phyloP scores from a whole-genome alignment of 2,329 filamentous ascomycete genomes.

The Magnaporthiopsis incrustans region DNA sequence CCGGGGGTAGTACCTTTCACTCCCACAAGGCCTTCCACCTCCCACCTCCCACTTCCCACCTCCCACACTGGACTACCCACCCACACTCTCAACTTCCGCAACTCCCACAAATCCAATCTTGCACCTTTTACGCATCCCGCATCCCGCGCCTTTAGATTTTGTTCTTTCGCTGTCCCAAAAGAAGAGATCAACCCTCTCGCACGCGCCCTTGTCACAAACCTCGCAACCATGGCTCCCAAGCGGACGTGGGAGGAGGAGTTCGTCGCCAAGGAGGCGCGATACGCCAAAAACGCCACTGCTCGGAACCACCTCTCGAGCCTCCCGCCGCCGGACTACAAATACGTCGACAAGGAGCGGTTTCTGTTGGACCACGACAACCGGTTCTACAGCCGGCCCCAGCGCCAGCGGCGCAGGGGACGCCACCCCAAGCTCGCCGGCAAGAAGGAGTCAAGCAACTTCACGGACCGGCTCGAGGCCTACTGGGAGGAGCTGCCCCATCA shows the following conservation, averaged over 20 bases:
- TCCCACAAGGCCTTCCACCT: neutral
- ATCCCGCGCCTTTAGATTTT: neutral
- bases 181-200: neutral
- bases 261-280: neutral
- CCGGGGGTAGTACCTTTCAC: neutral
- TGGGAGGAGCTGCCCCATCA: slow-evolving; percentile 8
- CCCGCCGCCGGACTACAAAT: slow-evolving; percentile 1
- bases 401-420: neutral
- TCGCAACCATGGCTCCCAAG: neutral
- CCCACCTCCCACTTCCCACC: neutral
- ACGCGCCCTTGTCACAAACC: neutral
- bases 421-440: slow-evolving; percentile 9
- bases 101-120: neutral
- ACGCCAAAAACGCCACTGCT: neutral
- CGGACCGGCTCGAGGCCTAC: slow-evolving; percentile 1
- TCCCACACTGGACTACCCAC: neutral
- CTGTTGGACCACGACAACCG: slow-evolving; percentile 3
- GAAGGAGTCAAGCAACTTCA: slow-evolving; percentile 5
- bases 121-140: neutral
- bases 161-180: neutral
- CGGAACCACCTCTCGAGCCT: slow-evolving; percentile 3
- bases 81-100: neutral
- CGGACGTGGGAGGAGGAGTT: neutral
- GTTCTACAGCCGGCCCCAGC: neutral
- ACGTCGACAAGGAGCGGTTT: slow-evolving; percentile 7